phyloP scores from a whole-genome alignment of 768 basidiomycete species.

The Boletus sp. region DNA sequence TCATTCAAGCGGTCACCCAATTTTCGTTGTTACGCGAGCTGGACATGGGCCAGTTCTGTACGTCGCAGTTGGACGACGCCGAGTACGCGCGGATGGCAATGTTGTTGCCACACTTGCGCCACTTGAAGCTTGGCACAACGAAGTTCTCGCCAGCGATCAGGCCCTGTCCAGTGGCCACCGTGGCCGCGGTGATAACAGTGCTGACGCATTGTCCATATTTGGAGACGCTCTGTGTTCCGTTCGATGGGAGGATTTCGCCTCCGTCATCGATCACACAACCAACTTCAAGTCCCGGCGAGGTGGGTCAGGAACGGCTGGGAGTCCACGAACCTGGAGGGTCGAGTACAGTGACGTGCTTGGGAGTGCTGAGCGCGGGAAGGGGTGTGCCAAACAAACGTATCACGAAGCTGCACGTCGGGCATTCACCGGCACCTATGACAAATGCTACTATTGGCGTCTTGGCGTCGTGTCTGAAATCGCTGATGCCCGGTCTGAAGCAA shows the following conservation, averaged over 20 bases:
- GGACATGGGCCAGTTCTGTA: not conserved
- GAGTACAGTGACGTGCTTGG: not conserved
- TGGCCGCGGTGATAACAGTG: not conserved
- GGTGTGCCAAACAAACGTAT: not conserved
- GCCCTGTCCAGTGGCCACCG: not conserved
- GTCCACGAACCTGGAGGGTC: not conserved
- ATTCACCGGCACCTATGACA: not conserved
- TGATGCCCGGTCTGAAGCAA: not conserved
- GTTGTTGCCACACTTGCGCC: not conserved
- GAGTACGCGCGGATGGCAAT: not conserved
- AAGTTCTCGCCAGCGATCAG: not conserved
- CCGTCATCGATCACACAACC: not conserved
- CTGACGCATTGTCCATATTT: not conserved
- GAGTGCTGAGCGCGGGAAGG: not conserved
- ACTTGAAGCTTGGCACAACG: not conserved
- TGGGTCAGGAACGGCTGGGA: not conserved
- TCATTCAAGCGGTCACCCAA: not conserved
- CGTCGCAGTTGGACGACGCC: not conserved
- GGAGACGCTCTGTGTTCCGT: not conserved
- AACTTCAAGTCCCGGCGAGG: too few species aligned
- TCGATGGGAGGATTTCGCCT: not conserved
- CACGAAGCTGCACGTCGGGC: not conserved
- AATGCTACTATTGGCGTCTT: not conserved
- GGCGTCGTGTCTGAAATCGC: not conserved
- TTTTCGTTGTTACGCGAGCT: not conserved